Conservation (phyloP, 2,329 filamentous ascomycete genomes). For the Magnaporthiopsis poae region DNA sequence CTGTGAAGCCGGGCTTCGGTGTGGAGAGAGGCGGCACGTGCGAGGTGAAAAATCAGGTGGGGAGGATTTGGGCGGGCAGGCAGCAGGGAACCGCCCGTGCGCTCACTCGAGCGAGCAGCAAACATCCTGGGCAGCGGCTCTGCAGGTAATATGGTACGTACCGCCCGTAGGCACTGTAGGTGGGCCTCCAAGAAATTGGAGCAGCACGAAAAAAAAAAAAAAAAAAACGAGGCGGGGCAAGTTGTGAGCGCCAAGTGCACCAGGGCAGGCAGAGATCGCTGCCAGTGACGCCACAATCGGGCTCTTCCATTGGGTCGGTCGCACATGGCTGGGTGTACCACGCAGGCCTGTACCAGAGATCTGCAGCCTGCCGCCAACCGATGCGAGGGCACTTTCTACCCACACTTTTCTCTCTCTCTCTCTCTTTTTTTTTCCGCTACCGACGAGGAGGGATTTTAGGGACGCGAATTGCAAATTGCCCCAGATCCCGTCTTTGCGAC, state of each 20-base stretch:
- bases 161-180: neutral
- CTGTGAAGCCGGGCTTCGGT: neutral
- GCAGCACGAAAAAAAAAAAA: too few relatives aligned
- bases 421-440: too few relatives aligned
- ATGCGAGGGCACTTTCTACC: neutral
- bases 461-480: neutral
- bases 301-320: slow-evolving; percentile 11
- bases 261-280: slow-evolving; percentile 13
- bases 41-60: too few relatives aligned
- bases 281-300: slow-evolving; percentile 14
- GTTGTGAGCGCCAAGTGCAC: neutral
- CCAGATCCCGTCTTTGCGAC: neutral
- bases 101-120: neutral
- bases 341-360: neutral
- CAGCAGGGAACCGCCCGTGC: neutral
- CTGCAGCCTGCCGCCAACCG: neutral
- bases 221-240: neutral
- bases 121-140: neutral
- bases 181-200: neutral
- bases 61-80: slow-evolving; percentile 3
- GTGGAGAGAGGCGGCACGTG: neutral
- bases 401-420: neutral
- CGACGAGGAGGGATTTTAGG: too few relatives aligned
- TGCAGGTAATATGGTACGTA: neutral
- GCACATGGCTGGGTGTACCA: neutral